Percentiles rank a stretch among this genome's conserved stretches.
phyloP scores from a whole-genome alignment of 768 basidiomycete genomes.

The Lentinula aciculospora region DNA sequence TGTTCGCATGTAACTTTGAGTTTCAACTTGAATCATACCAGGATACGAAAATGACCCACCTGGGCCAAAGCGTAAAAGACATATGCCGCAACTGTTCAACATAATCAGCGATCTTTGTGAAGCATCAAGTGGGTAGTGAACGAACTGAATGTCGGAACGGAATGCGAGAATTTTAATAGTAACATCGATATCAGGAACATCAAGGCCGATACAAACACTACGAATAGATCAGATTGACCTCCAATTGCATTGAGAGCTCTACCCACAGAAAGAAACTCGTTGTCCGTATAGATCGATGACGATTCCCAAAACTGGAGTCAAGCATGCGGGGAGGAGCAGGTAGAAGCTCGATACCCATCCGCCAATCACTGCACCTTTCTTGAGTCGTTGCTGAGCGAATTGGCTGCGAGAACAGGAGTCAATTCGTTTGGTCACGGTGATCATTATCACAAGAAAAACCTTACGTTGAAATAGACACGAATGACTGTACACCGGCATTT shows the following conservation, averaged over 20 bases:
- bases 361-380: slow-evolving; percentile 36
- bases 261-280: slow-evolving; percentile 31
- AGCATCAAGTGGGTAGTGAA: background rate
- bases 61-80: slow-evolving; percentile 36
- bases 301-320: slow-evolving; percentile 35
- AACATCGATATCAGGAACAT: slow-evolving; percentile 36
- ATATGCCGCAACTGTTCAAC: slow-evolving; percentile 29
- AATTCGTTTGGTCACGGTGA: background rate
- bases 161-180: slow-evolving; percentile 30
- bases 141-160: slow-evolving; percentile 30
- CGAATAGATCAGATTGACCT: background rate
- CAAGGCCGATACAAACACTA: slow-evolving; percentile 33
- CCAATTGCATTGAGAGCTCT: background rate
- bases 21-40: background rate
- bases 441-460: background rate
- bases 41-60: slow-evolving; percentile 14
- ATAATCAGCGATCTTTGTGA: background rate
- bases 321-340: slow-evolving; percentile 30
- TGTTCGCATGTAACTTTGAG: slow-evolving; percentile 6
- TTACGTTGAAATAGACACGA: slow-evolving; percentile 38
- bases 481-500: slow-evolving; percentile 37
- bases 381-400: slow-evolving; percentile 34
- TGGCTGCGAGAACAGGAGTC: slow-evolving; percentile 19
- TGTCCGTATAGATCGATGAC: slow-evolving; percentile 34
- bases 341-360: slow-evolving; percentile 41